phyloP scores from a whole-genome alignment of 2,329 filamentous ascomycete species.

The Paraphaeosphaeria minitans region DNA sequence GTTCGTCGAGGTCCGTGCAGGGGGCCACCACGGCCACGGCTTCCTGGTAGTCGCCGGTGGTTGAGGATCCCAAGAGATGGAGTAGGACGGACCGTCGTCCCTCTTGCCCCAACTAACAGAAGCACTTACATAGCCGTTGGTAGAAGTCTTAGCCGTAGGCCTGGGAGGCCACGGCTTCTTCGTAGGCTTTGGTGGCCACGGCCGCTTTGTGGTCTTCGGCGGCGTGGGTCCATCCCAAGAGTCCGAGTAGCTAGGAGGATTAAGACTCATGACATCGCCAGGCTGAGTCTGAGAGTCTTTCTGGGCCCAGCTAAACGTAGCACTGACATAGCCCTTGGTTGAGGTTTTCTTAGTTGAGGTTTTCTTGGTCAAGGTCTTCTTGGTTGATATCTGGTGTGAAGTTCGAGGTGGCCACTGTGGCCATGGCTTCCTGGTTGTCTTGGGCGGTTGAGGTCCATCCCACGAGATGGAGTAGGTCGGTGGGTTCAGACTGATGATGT shows the following conservation, averaged over 20 bases:
- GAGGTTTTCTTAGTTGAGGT: no score
- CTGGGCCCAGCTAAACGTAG: no score
- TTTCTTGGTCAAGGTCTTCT: no score
- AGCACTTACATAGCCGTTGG: slow-evolving; percentile 8
- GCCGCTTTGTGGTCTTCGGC: background rate
- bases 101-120: slow-evolving; percentile 1
- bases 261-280: no score
- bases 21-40: slow-evolving; percentile 5
- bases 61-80: slow-evolving; percentile 21
- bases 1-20: slow-evolving; percentile 1
- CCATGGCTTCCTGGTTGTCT: slow-evolving; percentile 2
- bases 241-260: no score
- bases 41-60: slow-evolving; percentile 12
- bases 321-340: no score
- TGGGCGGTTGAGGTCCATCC: slow-evolving; percentile 10
- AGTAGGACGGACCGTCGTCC: slow-evolving; percentile 2
- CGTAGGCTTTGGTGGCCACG: background rate
- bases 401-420: slow-evolving; percentile 15
- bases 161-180: slow-evolving; percentile 11
- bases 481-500: slow-evolving; percentile 22
- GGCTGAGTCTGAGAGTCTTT: no score
- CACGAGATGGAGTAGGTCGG: slow-evolving; percentile 25
- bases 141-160: slow-evolving; percentile 11
- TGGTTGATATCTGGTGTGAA: no score
- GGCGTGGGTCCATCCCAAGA: background rate